Evolutionary conservation across 108 stramenopile species (phyloP).

Genomic region (Cyclotella atomus): DNA sequence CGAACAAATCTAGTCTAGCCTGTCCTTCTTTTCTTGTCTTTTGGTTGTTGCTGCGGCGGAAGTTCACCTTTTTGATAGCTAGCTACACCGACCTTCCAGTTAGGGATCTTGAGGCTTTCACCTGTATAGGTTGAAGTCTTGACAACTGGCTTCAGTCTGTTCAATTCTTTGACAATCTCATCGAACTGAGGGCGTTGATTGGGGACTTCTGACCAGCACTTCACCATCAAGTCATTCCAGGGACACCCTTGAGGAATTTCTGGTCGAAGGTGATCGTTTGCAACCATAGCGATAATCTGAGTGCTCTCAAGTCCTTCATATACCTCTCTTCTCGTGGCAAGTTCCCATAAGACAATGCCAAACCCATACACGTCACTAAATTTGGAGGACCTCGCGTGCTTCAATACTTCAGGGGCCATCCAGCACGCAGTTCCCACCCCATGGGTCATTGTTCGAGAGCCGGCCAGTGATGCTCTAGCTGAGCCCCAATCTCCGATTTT

Average conservation of each 20-base stretch:
- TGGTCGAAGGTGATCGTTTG: constrained; percentile 95
- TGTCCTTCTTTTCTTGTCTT: constrained; percentile 12
- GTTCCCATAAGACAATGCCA: constrained; percentile 96
- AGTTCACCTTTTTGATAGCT: constrained; percentile 47
- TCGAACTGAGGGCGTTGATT: constrained; percentile 83
- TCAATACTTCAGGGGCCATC: constrained; percentile 97
- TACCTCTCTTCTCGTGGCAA: constrained; percentile 94
- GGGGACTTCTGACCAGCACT: constrained; percentile 94
- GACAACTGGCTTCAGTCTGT: constrained; percentile 46
- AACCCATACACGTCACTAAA: constrained; percentile 97
- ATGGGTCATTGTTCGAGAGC: constrained; percentile 93
- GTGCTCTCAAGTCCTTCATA: constrained; percentile 91
- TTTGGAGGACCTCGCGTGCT: constrained; percentile 80
- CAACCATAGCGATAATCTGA: constrained; percentile 95
- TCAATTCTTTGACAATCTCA: constrained; percentile 82
- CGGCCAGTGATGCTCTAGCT: constrained; percentile 86
- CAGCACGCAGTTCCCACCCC: constrained; percentile 98
- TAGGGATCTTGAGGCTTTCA: constrained; percentile 28
- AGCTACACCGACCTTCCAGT: constrained; percentile 19
- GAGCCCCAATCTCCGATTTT: constrained; percentile 98
- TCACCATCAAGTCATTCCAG: constrained; percentile 93
- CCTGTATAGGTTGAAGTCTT: constrained; percentile 42
- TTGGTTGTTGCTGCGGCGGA: background rate
- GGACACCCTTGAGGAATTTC: constrained; percentile 85
- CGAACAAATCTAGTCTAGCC: background rate